A percentile compares a stretch with the other conserved stretches of the same genome.
Conservation (phyloP, 495 filamentous ascomycete species). For the Ramalina intermedia region DNA sequence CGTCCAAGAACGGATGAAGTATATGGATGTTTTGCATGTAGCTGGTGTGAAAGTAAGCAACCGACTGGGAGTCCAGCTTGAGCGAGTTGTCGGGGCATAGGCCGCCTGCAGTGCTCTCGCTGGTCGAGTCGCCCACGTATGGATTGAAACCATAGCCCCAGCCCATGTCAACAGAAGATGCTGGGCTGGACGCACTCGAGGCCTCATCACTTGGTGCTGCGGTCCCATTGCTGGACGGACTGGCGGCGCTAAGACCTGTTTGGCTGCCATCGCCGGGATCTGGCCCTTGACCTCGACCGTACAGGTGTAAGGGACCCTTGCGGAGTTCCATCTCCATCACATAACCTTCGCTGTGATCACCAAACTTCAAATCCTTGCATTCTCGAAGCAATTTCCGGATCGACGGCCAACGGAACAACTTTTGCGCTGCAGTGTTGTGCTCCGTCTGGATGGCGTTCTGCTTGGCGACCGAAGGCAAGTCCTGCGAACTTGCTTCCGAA, state of each 20-base stretch:
- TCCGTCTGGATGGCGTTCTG: conserved; percentile 44
- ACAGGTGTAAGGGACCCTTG: conserved; percentile 60
- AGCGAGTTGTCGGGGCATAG: conserved; percentile 46
- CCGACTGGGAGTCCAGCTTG: conserved; percentile 45
- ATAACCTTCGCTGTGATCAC: conserved; percentile 41
- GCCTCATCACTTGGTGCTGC: conserved; percentile 19
- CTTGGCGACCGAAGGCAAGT: conserved; percentile 1
- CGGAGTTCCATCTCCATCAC: conserved; percentile 63
- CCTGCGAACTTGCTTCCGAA: conserved; percentile 7
- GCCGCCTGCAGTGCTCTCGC: conserved; percentile 25
- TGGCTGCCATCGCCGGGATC: conserved; percentile 19
- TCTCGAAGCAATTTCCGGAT: conserved; percentile 41
- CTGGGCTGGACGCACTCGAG: conserved; percentile 15
- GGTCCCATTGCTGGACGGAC: conserved; percentile 14
- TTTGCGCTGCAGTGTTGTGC: conserved; percentile 70
- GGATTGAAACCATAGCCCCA: conserved; percentile 26
- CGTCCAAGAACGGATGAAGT: conserved; percentile 77
- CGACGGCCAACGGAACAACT: conserved; percentile 55
- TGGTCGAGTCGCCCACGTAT: conserved; percentile 6
- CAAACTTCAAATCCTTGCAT: conserved; percentile 17
- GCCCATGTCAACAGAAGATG: conserved; percentile 15
- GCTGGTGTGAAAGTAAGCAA: conserved; percentile 49
- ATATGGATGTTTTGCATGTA: conserved; percentile 72
- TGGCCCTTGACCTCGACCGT: conserved; percentile 62
- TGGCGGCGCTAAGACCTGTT: conserved; percentile 14